Conservation (phyloP, 2,329 filamentous ascomycete species). For the Aspergillus costaricaensis region DNA sequence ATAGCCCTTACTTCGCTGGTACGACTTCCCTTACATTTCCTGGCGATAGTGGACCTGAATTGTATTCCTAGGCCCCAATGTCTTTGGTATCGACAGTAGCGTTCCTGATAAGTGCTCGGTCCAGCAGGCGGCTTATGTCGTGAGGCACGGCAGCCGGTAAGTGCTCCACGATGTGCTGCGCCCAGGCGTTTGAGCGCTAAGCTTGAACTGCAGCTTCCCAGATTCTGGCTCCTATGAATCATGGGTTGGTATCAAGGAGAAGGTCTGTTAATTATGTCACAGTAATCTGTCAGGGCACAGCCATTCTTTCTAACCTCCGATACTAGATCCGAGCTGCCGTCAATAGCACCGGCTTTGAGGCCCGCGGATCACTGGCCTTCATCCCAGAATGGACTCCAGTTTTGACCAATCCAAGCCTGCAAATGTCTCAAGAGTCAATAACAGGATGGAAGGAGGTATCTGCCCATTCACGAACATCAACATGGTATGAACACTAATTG, state of each 20-base stretch:
- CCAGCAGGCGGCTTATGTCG: constrained; percentile 17
- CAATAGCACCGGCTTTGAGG: constrained; percentile 50
- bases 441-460: constrained; percentile 62
- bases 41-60: background rate
- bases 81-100: constrained; percentile 11
- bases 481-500: background rate
- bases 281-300: no score
- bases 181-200: background rate
- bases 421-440: constrained; percentile 61
- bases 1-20: constrained; percentile 3
- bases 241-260: constrained; percentile 34
- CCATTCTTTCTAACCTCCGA: background rate
- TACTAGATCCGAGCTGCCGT: constrained; percentile 53
- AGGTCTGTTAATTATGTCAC: constrained; percentile 17
- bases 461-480: background rate
- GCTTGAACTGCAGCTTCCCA: background rate
- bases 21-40: no score
- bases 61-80: constrained; percentile 11
- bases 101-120: constrained; percentile 13
- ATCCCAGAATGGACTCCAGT: constrained; percentile 61
- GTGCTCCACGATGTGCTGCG: background rate
- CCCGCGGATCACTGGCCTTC: constrained; percentile 57
- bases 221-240: constrained; percentile 15
- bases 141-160: constrained; percentile 18
- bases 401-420: constrained; percentile 55